Conservation (phyloP, 2,329 filamentous ascomycete species). For the Calonectria honghensis region DNA sequence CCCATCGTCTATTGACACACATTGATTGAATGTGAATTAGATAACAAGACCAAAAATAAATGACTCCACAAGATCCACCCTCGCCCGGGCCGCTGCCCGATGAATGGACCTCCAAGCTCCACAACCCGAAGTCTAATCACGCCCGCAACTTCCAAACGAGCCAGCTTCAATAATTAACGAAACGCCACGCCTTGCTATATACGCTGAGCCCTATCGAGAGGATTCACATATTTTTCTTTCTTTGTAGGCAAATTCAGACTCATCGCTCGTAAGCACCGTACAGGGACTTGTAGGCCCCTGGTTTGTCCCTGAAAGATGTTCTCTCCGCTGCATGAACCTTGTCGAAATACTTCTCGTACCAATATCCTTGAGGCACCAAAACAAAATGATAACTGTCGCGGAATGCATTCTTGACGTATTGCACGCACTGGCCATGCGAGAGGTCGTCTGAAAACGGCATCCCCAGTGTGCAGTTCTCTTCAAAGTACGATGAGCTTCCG, state of each 20-base stretch:
- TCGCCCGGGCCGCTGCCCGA: no score
- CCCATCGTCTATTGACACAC: no score
- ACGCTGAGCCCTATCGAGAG: no score
- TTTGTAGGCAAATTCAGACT: background rate
- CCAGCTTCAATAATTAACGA: no score
- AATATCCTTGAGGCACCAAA: background rate
- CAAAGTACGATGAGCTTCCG: background rate
- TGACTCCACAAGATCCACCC: no score
- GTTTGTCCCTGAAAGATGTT: background rate
- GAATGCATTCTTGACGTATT: background rate
- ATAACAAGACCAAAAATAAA: no score
- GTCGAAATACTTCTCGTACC: background rate
- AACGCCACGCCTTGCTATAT: no score
- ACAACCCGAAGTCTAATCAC: no score
- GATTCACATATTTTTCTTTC: no score
- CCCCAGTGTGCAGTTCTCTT: conserved; percentile 2
- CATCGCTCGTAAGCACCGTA: background rate
- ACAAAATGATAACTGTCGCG: background rate
- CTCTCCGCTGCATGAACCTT: background rate
- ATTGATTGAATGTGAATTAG: no score
- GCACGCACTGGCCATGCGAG: background rate
- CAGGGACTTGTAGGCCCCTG: background rate
- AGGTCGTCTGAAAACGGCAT: background rate
- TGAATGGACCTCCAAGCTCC: no score
- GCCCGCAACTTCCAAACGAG: no score